Percentiles rank a stretch among this genome's conserved stretches.
Conservation (phyloP, 2,329 filamentous ascomycete genomes). For the Coniella vitis region DNA sequence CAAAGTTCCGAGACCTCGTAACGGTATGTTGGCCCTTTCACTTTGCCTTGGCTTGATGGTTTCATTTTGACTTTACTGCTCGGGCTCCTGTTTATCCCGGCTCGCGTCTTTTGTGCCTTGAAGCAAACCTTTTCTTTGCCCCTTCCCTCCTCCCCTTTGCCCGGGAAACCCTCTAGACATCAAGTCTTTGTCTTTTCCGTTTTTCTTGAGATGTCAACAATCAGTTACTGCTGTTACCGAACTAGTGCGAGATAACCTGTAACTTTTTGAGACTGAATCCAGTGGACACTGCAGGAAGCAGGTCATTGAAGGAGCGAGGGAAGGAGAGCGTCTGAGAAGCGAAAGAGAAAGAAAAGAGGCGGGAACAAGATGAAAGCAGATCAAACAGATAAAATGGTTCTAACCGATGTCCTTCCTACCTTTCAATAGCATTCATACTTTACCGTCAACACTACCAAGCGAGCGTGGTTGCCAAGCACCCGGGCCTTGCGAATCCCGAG, state of each 20-base stretch:
- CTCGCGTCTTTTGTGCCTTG: not conserved
- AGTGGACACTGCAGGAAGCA: not conserved
- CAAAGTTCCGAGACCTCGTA: constrained; percentile 52
- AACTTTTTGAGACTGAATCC: not conserved
- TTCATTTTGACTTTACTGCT: not conserved
- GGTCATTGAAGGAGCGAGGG: not conserved
- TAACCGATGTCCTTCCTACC: constrained; percentile 17
- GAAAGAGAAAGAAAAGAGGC: not conserved
- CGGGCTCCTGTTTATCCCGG: constrained; percentile 3
- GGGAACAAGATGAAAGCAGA: not conserved
- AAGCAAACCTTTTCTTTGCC: not conserved
- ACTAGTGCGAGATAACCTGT: not conserved
- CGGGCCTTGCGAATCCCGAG: constrained; percentile 88
- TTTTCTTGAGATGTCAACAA: too few species aligned
- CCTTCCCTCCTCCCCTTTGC: constrained; percentile 14
- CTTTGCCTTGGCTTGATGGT: constrained; percentile 11
- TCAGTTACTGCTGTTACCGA: constrained; percentile 1
- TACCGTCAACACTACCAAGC: constrained; percentile 92
- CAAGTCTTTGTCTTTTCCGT: not conserved
- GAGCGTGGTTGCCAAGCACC: constrained; percentile 71
- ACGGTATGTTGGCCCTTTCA: constrained; percentile 39
- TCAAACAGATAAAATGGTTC: not conserved
- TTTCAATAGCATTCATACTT: constrained; percentile 78
- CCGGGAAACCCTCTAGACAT: not conserved
- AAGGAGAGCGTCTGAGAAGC: not conserved